Percentiles rank a stretch among this genome's conserved stretches.
These are phyloP conservation scores for Onygenales sp. DNA, from an alignment of 2,329 filamentous ascomycete species.

Conservation along the genomic window DNA sequence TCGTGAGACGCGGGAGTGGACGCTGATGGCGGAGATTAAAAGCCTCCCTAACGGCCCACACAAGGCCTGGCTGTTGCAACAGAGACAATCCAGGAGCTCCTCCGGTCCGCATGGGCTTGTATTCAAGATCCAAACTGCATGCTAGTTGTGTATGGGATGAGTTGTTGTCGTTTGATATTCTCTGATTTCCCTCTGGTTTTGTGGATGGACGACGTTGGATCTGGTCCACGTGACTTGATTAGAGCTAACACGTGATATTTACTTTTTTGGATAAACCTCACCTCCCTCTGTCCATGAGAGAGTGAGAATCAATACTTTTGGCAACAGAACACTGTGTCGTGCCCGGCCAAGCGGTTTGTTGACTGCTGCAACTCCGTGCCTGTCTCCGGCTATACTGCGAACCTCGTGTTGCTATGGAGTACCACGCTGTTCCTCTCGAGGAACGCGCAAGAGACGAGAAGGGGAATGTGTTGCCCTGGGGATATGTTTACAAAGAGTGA, in stretches of 20 bases:
- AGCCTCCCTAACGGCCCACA: background rate
- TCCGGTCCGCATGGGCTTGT: background rate
- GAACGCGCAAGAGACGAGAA: conserved; percentile 52
- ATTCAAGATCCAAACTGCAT: conserved; percentile 1
- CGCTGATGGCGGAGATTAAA: background rate
- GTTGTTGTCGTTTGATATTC: background rate
- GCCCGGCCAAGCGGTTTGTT: background rate
- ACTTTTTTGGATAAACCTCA: background rate
- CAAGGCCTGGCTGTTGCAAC: background rate
- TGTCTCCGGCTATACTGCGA: background rate
- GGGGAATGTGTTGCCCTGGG: conserved; percentile 54
- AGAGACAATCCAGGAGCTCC: background rate
- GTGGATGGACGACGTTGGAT: background rate
- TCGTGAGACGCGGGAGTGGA: conserved; percentile 2
- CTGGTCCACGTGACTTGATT: background rate
- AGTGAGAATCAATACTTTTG: background rate
- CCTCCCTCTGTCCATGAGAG: background rate
- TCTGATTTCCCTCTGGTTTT: background rate
- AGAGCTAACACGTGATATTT: background rate
- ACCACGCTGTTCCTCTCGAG: conserved; percentile 54
- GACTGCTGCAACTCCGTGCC: background rate
- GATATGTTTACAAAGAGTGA: conserved; percentile 53
- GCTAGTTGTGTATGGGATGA: background rate
- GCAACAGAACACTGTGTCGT: background rate
- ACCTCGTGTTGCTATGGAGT: conserved; percentile 42